phyloP scores from a whole-genome alignment of 2,329 filamentous ascomycete species.

The Penicillium palitans region DNA sequence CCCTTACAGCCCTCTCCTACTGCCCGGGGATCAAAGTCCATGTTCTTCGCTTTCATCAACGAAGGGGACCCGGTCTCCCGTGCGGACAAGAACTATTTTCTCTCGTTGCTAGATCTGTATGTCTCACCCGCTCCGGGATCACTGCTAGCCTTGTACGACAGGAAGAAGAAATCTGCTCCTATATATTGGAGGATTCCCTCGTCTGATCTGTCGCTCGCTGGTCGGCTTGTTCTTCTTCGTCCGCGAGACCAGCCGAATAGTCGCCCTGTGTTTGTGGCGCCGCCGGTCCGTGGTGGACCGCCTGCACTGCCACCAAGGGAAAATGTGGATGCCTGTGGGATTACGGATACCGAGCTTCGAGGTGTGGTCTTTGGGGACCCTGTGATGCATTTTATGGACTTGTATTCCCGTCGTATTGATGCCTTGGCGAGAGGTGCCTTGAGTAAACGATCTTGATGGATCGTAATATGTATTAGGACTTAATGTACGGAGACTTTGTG shows the following conservation, averaged over 20 bases:
- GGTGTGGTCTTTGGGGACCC: slow-evolving; percentile 79
- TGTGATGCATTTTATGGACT: slow-evolving; percentile 73
- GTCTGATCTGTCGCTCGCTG: slow-evolving; percentile 15
- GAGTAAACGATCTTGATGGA: slow-evolving; percentile 36
- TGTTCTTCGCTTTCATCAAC: slow-evolving; percentile 80
- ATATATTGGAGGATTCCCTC: slow-evolving; percentile 14
- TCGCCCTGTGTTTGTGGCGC: slow-evolving; percentile 67
- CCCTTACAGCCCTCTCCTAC: slow-evolving; percentile 63
- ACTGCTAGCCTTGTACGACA: slow-evolving; percentile 7
- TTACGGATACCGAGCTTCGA: slow-evolving; percentile 67
- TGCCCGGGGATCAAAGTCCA: slow-evolving; percentile 58
- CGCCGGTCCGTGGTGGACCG: slow-evolving; percentile 70
- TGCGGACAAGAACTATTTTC: slow-evolving; percentile 74
- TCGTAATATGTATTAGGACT: background rate
- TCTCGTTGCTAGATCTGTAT: slow-evolving; percentile 70
- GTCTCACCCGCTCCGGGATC: slow-evolving; percentile 57
- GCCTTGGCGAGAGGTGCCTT: slow-evolving; percentile 68
- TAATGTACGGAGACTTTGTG: background rate
- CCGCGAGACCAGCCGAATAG: slow-evolving; percentile 55
- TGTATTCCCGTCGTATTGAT: slow-evolving; percentile 74
- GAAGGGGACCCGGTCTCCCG: slow-evolving; percentile 80
- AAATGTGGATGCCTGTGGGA: slow-evolving; percentile 67
- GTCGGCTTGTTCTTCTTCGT: slow-evolving; percentile 20
- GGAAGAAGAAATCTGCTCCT: slow-evolving; percentile 28
- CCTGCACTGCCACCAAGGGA: slow-evolving; percentile 48